Percentiles rank a stretch among this genome's conserved stretches.
phyloP scores from a whole-genome alignment of 495 filamentous ascomycete species.

The Penicillium bialowiezense region DNA sequence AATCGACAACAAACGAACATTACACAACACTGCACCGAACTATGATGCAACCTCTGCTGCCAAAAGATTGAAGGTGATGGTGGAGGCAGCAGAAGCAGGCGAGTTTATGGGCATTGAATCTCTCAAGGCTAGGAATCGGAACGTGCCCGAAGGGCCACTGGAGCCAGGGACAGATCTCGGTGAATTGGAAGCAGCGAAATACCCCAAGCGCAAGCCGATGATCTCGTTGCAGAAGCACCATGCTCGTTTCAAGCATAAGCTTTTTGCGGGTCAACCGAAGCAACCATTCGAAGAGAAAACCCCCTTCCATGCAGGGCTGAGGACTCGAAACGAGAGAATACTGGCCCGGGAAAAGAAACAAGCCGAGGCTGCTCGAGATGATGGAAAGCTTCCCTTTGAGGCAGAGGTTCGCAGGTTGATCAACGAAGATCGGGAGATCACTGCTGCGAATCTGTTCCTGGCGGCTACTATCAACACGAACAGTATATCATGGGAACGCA shows the following conservation, averaged over 20 bases:
- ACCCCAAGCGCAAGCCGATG: slow-evolving; percentile 1
- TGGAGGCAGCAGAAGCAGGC: slow-evolving; percentile 42
- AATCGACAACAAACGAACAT: slow-evolving; percentile 41
- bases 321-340: slow-evolving; percentile 6
- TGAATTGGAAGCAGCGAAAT: neutral
- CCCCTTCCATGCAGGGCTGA: neutral
- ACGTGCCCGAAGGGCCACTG: slow-evolving; percentile 3
- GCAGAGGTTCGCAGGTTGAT: slow-evolving; percentile 16
- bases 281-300: neutral
- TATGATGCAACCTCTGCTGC: slow-evolving; percentile 46
- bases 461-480: neutral
- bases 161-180: neutral
- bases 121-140: slow-evolving; percentile 29
- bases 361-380: slow-evolving; percentile 3
- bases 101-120: slow-evolving; percentile 40
- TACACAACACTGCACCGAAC: slow-evolving; percentile 43
- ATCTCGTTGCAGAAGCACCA: slow-evolving; percentile 1
- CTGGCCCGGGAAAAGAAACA: slow-evolving; percentile 13
- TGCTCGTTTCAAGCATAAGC: neutral
- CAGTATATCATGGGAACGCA: slow-evolving; percentile 26
- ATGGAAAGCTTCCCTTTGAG: slow-evolving; percentile 10
- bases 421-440: slow-evolving; percentile 24
- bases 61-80: slow-evolving; percentile 35
- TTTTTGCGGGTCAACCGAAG: neutral
- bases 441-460: slow-evolving; percentile 41